Evolutionary conservation across 805 yeast genomes (phyloP).

Genomic region (Hagleromyces aurorensis): DNA sequence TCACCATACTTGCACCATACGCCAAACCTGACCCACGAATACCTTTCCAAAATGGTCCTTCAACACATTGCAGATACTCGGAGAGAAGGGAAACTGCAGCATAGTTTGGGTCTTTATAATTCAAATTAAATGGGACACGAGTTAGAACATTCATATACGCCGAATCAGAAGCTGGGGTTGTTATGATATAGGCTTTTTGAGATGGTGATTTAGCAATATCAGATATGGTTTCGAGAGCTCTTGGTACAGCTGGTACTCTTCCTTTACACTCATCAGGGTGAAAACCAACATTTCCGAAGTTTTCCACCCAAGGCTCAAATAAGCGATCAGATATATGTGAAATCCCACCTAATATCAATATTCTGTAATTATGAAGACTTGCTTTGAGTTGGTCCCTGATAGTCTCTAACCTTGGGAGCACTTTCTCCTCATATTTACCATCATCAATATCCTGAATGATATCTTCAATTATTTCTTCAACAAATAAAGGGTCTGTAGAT

Average conservation of each 20-base stretch:
- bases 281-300: constrained; percentile 12
- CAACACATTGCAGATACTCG: constrained; percentile 75
- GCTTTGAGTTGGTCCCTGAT: constrained; percentile 44
- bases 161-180: constrained; percentile 81
- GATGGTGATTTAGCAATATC: constrained; percentile 45
- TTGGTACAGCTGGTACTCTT: constrained; percentile 38
- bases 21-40: constrained; percentile 93
- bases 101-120: constrained; percentile 48
- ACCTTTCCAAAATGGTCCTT: constrained; percentile 96
- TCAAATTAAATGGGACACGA: constrained; percentile 39
- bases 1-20: constrained; percentile 67
- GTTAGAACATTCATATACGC: constrained; percentile 58
- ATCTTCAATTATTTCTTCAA: constrained; percentile 49
- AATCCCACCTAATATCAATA: constrained; percentile 66
- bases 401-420: constrained; percentile 33
- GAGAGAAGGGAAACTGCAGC: constrained; percentile 65
- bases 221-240: constrained; percentile 46
- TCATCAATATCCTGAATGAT: constrained; percentile 43
- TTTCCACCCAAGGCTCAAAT: constrained; percentile 22
- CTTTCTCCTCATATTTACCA: constrained; percentile 39
- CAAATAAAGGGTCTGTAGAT: constrained; percentile 55
- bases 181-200: constrained; percentile 49
- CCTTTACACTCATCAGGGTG: constrained; percentile 2
- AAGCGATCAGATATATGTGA: constrained; percentile 32
- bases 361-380: constrained; percentile 51